Conservation (phyloP, 495 filamentous ascomycete species). For the Cenococcum geophilum region DNA sequence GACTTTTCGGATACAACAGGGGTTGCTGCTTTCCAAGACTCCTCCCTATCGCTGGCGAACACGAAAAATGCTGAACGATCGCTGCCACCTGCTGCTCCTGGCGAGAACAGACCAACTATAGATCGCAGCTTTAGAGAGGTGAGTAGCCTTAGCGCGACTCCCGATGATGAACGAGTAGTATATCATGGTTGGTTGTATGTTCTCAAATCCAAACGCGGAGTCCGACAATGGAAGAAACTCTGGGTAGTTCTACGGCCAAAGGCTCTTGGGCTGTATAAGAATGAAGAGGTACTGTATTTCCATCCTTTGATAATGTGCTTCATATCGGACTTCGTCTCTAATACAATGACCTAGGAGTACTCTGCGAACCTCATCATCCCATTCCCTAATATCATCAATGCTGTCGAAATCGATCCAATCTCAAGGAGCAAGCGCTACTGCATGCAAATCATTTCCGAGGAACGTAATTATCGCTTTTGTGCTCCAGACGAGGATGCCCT, state of each 20-base stretch:
- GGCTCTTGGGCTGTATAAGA: slow-evolving; percentile 86
- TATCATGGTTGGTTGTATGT: slow-evolving; percentile 89
- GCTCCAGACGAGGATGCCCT: slow-evolving; percentile 74
- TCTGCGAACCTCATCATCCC: slow-evolving; percentile 76
- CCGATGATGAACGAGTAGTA: slow-evolving; percentile 62
- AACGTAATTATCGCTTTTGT: slow-evolving; percentile 86
- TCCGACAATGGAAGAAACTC: slow-evolving; percentile 88
- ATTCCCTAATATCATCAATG: slow-evolving; percentile 75
- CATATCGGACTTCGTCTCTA: background rate
- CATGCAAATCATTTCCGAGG: slow-evolving; percentile 89
- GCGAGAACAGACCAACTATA: slow-evolving; percentile 25
- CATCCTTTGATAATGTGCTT: background rate
- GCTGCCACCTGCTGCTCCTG: slow-evolving; percentile 24
- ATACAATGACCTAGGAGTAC: slow-evolving; percentile 56
- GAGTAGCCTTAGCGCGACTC: slow-evolving; percentile 53
- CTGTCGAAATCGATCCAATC: slow-evolving; percentile 84
- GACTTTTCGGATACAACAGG: slow-evolving; percentile 71
- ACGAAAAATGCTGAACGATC: slow-evolving; percentile 21
- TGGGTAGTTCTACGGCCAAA: slow-evolving; percentile 90
- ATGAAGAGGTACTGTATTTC: slow-evolving; percentile 49
- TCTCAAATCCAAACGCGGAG: slow-evolving; percentile 76
- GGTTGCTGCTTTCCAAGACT: slow-evolving; percentile 41
- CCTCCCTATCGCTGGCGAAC: slow-evolving; percentile 38
- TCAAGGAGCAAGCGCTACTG: slow-evolving; percentile 79
- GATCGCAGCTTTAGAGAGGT: slow-evolving; percentile 53